Evolutionary conservation across 148 eudicot species (phyloP).

Genomic region (Rhododendron ovatum): DNA sequence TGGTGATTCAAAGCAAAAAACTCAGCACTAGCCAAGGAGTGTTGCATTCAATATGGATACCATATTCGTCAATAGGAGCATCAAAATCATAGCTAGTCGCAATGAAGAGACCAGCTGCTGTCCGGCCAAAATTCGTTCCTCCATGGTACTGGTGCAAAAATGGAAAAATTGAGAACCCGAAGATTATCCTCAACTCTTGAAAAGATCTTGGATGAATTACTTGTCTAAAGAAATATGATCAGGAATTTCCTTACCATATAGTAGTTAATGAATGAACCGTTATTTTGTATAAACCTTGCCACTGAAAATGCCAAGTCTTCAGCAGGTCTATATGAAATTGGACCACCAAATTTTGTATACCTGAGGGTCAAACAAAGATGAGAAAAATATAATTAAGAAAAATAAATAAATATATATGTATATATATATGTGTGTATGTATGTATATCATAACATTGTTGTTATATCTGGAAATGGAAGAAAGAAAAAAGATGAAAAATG

Average conservation of each 20-base stretch:
- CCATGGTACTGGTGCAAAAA: conserved; percentile 13
- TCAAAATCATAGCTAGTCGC: conserved; percentile 26
- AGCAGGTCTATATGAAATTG: conserved; percentile 71
- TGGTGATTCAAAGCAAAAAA: too few relatives aligned
- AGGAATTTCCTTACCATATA: conserved; percentile 61
- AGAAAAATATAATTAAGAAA: background rate
- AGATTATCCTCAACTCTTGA: background rate
- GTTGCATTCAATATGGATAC: background rate
- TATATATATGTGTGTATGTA: too few relatives aligned
- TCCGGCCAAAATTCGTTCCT: conserved; percentile 27
- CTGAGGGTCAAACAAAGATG: conserved; percentile 19
- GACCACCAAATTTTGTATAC: conserved; percentile 73
- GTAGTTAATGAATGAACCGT: conserved; percentile 80
- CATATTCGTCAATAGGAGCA: conserved; percentile 25
- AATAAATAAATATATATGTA: too few relatives aligned
- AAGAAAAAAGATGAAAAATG: background rate
- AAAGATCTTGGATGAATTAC: background rate
- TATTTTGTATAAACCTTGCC: conserved; percentile 76
- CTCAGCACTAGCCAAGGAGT: background rate
- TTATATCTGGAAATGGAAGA: background rate
- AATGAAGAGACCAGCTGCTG: conserved; percentile 16
- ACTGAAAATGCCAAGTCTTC: conserved; percentile 87
- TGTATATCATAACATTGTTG: background rate
- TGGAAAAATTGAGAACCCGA: background rate
- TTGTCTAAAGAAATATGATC: background rate